phyloP scores from a whole-genome alignment of 2,329 filamentous ascomycete species.

The Phaeophleospora eucalypticola region DNA sequence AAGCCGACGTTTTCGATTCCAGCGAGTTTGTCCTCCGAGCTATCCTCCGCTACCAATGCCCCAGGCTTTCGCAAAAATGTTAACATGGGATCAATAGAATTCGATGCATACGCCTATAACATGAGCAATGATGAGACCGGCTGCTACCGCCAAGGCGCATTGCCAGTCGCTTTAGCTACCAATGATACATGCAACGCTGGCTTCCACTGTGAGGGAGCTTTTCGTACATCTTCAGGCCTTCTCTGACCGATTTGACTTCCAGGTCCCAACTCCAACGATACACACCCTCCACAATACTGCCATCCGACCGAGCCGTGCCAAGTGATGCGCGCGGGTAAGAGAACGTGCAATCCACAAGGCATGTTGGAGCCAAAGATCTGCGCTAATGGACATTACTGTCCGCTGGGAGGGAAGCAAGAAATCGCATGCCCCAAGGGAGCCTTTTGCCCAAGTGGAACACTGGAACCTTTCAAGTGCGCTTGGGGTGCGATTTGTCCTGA shows the following conservation, averaged over 20 bases:
- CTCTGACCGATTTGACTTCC: neutral
- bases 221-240: too few relatives aligned
- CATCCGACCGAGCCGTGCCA: constrained; percentile 26
- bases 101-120: constrained; percentile 19
- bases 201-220: constrained; percentile 28
- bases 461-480: constrained; percentile 47
- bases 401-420: constrained; percentile 39
- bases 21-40: constrained; percentile 1
- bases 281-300: constrained; percentile 31
- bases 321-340: constrained; percentile 17
- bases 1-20: neutral
- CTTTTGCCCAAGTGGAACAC: constrained; percentile 51
- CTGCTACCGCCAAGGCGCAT: constrained; percentile 24
- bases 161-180: constrained; percentile 27
- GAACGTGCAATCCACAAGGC: constrained; percentile 33
- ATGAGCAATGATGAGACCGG: constrained; percentile 20
- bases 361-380: constrained; percentile 51
- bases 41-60: neutral
- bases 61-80: neutral
- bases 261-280: constrained; percentile 27
- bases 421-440: constrained; percentile 34
- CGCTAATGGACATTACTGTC: constrained; percentile 49
- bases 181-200: constrained; percentile 29
- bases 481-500: constrained; percentile 46
- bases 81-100: constrained; percentile 25